Base-by-base conservation (phyloP, 495 filamentous ascomycete genomes). In the Cladorrhinum samala region DNA sequence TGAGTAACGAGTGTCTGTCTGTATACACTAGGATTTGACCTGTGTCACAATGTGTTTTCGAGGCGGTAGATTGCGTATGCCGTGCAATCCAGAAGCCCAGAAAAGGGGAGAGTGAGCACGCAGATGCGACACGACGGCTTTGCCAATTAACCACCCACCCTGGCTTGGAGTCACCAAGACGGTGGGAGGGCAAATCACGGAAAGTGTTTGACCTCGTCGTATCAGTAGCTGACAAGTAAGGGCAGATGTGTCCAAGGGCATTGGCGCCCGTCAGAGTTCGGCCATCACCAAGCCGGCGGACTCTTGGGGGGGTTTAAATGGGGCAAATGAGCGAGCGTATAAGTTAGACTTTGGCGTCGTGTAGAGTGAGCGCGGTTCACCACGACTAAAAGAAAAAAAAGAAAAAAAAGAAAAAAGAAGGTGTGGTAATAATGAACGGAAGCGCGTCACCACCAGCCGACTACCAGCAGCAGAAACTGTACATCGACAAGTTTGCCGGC, bases 91-190 rank as follows among this genome's bases (percentile, higher is more conserved):
- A 52, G 54, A 48, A 19, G 45, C 25, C 54, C 45, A 24, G 44
- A 51, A 21, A 16, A 38, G 45, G 53, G n/a, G n/a, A n/a, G n/a
- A n/a, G n/a, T n/a, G 49, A 41, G 46, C 49, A 48, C 41, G 46
- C 50, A 30, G 47, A 54, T 53, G 60, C 52, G 54, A 43, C 51
- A 37, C 49, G 24, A 9, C 27, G 18, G 50, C 25, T 44, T 45
- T 60, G 61, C 58, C n/a, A 55, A 60, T 54, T 51, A 58, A 23
- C 52, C 61, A 55, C 41, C 49, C 56, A 16, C 42, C 23, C 20
- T 20, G 42, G 24, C 17, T 47, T 20, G 45, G 24, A 47, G 45
- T 3, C 16, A n/a, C 45, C 45, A 47, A 2, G 4, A 23, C 24
- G 21, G 45, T 33, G 45, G 45, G 45, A 47, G 21, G 20, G n/a